Percentiles rank a stretch among this genome's conserved stretches.
These are phyloP conservation scores for Breviolum minutum DNA, from an alignment of 73 alveolate genomes.

Conservation along the genomic window DNA sequence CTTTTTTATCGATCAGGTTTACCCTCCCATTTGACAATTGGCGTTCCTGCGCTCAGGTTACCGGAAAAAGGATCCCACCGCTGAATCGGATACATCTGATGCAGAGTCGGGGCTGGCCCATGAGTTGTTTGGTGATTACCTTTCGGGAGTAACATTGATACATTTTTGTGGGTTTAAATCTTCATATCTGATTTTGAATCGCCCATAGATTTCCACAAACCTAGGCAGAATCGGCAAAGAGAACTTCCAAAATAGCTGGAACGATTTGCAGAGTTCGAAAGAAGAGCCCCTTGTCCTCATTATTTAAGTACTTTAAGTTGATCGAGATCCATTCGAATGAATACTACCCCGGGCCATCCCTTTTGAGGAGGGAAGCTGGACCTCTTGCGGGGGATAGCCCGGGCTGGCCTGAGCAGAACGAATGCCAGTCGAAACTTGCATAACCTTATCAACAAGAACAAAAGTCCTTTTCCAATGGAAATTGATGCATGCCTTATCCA, in stretches of 20 bases:
- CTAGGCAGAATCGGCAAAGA: not conserved
- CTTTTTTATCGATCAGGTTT: not conserved
- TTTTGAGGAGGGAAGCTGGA: not conserved
- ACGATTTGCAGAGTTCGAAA: not conserved
- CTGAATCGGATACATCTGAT: not conserved
- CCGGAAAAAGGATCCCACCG: not conserved
- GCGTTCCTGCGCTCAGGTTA: not conserved
- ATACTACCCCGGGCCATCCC: too few species aligned
- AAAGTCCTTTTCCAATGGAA: not conserved
- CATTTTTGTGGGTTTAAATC: not conserved
- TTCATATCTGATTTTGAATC: not conserved
- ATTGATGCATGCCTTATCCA: not conserved
- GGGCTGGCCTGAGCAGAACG: slow-evolving; percentile 9
- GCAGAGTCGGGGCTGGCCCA: slow-evolving; percentile 2
- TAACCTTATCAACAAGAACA: not conserved
- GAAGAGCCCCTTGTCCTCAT: not conserved
- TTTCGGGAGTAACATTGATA: not conserved
- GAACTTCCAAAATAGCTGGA: not conserved
- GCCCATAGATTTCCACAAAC: not conserved
- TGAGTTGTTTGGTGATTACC: not conserved
- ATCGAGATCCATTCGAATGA: not conserved
- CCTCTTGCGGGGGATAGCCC: not conserved
- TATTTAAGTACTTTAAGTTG: too few species aligned
- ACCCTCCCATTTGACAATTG: not conserved
- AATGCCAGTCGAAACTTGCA: slow-evolving; percentile 18